Evolutionary conservation across 306 rosid genomes (phyloP).

Genomic region (Begonia loranthoides): DNA sequence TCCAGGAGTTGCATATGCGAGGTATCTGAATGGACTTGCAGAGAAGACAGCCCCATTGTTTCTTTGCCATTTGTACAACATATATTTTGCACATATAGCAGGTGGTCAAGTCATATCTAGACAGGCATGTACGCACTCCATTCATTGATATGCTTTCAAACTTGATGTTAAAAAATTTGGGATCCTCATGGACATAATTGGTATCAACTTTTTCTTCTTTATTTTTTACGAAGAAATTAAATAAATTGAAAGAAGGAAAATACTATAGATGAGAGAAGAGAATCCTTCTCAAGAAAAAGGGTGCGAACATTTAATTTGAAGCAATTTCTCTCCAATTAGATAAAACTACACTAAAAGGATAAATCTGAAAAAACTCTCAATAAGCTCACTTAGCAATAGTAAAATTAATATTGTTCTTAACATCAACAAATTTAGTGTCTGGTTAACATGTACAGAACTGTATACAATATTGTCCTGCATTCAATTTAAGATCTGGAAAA

Average conservation of each 20-base stretch:
- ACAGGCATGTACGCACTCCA: slow-evolving; percentile 24
- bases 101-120: slow-evolving; percentile 70
- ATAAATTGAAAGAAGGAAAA: no score
- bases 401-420: no score
- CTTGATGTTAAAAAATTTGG: background rate
- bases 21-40: slow-evolving; percentile 54
- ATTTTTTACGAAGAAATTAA: no score
- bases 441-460: background rate
- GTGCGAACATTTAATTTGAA: no score
- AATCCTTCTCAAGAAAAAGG: no score
- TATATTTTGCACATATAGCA: slow-evolving; percentile 65
- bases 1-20: slow-evolving; percentile 55
- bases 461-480: background rate
- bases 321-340: no score
- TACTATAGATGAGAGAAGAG: no score
- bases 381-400: no score
- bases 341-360: no score
- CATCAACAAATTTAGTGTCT: no score
- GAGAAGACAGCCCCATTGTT: slow-evolving; percentile 54
- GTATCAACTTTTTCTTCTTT: background rate
- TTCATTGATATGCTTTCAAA: background rate
- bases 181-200: background rate
- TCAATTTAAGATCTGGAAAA: background rate
- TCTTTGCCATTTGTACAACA: slow-evolving; percentile 75
- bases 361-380: no score